These are phyloP conservation scores for Cryptomeria japonica DNA, from an alignment of 75 land plant genomes.

Conservation along the genomic window DNA sequence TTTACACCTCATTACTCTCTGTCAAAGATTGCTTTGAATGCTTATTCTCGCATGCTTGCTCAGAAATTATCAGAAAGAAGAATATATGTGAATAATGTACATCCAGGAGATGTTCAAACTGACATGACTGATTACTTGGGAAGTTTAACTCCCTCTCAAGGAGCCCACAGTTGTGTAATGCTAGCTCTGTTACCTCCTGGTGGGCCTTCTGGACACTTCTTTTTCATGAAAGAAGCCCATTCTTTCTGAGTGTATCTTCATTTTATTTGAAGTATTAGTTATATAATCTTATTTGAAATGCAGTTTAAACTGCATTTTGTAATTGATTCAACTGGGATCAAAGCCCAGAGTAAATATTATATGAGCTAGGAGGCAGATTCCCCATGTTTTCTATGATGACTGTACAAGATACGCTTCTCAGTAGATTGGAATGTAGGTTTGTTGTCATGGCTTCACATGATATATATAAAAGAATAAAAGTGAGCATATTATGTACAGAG, in stretches of 20 bases:
- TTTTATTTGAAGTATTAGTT: not conserved
- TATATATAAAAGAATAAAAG: too few species aligned
- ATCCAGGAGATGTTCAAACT: slow-evolving; percentile 21
- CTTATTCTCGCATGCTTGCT: slow-evolving; percentile 33
- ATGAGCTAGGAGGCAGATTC: too few species aligned
- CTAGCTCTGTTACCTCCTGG: slow-evolving; percentile 23
- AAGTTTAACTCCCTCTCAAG: slow-evolving; percentile 6
- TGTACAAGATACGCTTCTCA: too few species aligned
- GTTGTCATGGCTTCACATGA: too few species aligned
- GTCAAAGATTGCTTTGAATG: slow-evolving; percentile 48
- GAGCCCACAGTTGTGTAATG: slow-evolving; percentile 27
- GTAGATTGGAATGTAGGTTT: too few species aligned
- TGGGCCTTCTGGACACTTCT: slow-evolving; percentile 18
- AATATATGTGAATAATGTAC: slow-evolving; percentile 12
- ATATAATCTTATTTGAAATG: too few species aligned
- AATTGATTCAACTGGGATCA: too few species aligned
- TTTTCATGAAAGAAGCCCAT: not conserved
- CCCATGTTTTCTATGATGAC: too few species aligned
- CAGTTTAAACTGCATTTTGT: too few species aligned
- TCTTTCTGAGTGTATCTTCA: not conserved
- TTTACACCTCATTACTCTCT: slow-evolving; percentile 12
- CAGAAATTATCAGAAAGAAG: not conserved
- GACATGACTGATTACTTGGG: slow-evolving; percentile 9
- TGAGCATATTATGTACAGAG: too few species aligned
- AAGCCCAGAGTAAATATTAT: too few species aligned